Percentiles rank a stretch among this genome's conserved stretches.
Evolutionary conservation across 2,329 filamentous ascomycete species (phyloP).

Genomic region (Sclerotinia subarctica): DNA sequence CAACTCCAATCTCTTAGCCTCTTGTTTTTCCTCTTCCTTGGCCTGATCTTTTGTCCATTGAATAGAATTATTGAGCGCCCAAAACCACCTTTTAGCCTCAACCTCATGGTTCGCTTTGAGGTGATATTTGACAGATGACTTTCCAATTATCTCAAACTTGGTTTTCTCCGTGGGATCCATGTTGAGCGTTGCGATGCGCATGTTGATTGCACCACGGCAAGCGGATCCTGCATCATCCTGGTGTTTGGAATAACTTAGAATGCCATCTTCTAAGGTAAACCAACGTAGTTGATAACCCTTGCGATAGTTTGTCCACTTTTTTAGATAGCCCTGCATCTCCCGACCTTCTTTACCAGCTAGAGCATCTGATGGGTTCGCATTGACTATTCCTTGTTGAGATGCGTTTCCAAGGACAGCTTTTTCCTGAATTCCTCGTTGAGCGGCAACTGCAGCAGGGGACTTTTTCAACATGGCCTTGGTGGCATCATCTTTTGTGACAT

Average conservation of each 20-base stretch:
- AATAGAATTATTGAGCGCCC: constrained; percentile 97
- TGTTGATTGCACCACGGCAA: constrained; percentile 96
- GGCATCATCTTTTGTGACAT: constrained; percentile 91
- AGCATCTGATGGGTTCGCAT: constrained; percentile 55
- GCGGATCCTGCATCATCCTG: constrained; percentile 96
- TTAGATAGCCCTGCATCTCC: constrained; percentile 98
- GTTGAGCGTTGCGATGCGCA: constrained; percentile 89
- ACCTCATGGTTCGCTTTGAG: constrained; percentile 97
- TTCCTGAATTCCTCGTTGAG: constrained; percentile 93
- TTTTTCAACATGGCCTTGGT: constrained; percentile 87
- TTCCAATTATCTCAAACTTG: constrained; percentile 95
- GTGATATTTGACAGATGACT: constrained; percentile 97
- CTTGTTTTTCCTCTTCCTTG: constrained; percentile 79
- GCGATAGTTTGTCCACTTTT: constrained; percentile 99
- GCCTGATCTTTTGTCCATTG: constrained; percentile 98
- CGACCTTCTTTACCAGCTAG: constrained; percentile 79
- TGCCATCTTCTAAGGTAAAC: constrained; percentile 97
- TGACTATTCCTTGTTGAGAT: constrained; percentile 50
- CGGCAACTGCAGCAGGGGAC: constrained; percentile 89
- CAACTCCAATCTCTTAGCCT: constrained; percentile 69
- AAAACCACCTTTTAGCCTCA: constrained; percentile 98
- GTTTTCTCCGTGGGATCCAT: constrained; percentile 98
- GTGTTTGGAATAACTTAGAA: constrained; percentile 98
- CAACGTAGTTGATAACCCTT: constrained; percentile 94
- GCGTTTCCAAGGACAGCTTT: constrained; percentile 86